These are phyloP conservation scores for Garcia nutans DNA, from an alignment of 345 rosid species.

Conservation along the genomic window DNA sequence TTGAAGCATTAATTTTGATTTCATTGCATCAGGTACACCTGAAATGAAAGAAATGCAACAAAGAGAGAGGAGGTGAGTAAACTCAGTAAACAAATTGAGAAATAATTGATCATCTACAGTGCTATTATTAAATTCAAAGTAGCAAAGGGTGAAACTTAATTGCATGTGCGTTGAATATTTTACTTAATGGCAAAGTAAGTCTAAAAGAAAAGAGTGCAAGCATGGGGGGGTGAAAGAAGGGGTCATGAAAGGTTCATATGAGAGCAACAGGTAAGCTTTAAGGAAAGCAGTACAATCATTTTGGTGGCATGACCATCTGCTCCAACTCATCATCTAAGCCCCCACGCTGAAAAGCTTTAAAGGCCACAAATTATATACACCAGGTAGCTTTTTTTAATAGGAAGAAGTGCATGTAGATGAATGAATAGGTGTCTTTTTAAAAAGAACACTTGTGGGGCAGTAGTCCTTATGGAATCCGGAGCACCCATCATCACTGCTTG, in stretches of 20 bases:
- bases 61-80: not conserved
- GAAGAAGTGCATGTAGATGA: not conserved
- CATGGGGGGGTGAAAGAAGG: not conserved
- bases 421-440: not conserved
- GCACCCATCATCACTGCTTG: not conserved
- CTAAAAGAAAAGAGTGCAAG: not conserved
- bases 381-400: not conserved
- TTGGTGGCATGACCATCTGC: slow-evolving; percentile 16
- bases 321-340: slow-evolving; percentile 16
- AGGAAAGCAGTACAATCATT: slow-evolving; percentile 13
- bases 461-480: slow-evolving; percentile 5
- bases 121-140: not conserved
- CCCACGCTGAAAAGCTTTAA: slow-evolving; percentile 12
- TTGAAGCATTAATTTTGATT: not conserved
- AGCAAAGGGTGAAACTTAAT: not conserved
- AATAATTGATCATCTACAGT: not conserved
- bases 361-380: not conserved
- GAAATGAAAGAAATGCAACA: not conserved
- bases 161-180: not conserved
- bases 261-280: not conserved
- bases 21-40: not conserved
- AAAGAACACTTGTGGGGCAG: slow-evolving; percentile 4
- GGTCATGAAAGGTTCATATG: not conserved
- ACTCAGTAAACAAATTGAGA: not conserved
- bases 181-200: too few species aligned